Base-by-base conservation (phyloP, 2,329 filamentous ascomycete species). In the Alternaria sp. region DNA sequence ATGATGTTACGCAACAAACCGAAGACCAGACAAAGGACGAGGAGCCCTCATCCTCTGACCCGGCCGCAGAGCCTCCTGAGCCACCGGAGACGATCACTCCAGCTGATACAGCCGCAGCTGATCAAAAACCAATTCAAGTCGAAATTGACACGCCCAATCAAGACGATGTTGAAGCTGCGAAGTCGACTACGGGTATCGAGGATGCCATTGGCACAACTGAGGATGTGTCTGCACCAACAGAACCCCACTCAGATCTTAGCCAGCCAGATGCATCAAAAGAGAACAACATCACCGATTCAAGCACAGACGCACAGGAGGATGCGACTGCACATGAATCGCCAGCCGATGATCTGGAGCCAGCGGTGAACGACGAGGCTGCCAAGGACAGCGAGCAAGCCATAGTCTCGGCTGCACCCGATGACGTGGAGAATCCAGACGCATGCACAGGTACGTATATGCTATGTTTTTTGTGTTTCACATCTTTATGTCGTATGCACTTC, bases 361-460 rank as follows among this genome's bases (percentile, higher is more conserved):
- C 49, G 30, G 39, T 47, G 42, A 52, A 51, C 20, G n/a, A 16
- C 39, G 49, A 51, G 36, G 38, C 24, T 43, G 36, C 39, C 44
- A 38, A 62, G 42, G 55, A 30, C 59, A 41, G 51, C 58, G 47
- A 57, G 36, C 41, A 42, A 24, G 18, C 24, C 12, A 22, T 59
- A 32, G 24, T 62, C 44, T 51, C 62, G 47, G 55, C 43, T 46
- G 36, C 36, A 32, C 30, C 42, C 12, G 57, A 63, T 49, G 51
- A 51, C 42, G 34, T 47, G 26, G 65, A 62, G 22, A 30, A 32
- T 22, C 7, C 3, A 54, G 49, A 52, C 46, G 47, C 44, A 61
- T 14, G 43, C 52, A 39, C 57, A 65, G 69, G 69, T 73, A 73
- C 48, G 70, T 71, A 56, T n/a, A 26, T 39, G 26, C 34, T 34